phyloP scores from a whole-genome alignment of 2,329 filamentous ascomycete species.

The Cladosporium velox region DNA sequence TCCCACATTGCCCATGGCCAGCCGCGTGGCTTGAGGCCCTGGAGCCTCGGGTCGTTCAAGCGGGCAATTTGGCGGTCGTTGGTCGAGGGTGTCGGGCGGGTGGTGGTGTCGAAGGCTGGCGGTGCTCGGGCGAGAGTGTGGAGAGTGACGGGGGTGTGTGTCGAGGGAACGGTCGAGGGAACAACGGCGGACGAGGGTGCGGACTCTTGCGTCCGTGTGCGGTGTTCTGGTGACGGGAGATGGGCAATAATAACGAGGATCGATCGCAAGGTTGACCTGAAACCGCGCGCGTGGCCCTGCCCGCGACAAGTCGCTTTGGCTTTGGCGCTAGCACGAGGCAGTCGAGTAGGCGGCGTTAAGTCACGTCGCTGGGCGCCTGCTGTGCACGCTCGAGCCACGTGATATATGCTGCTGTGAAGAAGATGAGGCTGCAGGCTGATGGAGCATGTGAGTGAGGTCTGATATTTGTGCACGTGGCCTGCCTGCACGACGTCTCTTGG shows the following conservation, averaged over 20 bases:
- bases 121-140: conserved; percentile 1
- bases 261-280: conserved; percentile 14
- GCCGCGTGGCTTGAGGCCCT: conserved; percentile 26
- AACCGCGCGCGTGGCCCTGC: conserved; percentile 19
- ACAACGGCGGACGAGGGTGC: neutral
- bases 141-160: conserved; percentile 5
- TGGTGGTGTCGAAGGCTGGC: conserved; percentile 7
- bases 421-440: neutral
- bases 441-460: neutral
- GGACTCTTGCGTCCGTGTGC: neutral
- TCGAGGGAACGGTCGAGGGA: neutral
- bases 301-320: conserved; percentile 11
- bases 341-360: neutral
- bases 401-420: conserved; percentile 5
- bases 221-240: neutral
- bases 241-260: conserved; percentile 16
- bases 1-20: conserved; percentile 81
- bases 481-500: neutral
- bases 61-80: conserved; percentile 27
- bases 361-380: conserved; percentile 6
- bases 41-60: conserved; percentile 25
- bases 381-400: neutral
- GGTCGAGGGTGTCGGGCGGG: conserved; percentile 10
- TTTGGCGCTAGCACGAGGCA: conserved; percentile 13
- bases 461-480: neutral